Evolutionary conservation across 257 asterid genomes (phyloP), one percentile per base, ranked within the genome.

Genomic region (Cruciata laevipes): DNA sequence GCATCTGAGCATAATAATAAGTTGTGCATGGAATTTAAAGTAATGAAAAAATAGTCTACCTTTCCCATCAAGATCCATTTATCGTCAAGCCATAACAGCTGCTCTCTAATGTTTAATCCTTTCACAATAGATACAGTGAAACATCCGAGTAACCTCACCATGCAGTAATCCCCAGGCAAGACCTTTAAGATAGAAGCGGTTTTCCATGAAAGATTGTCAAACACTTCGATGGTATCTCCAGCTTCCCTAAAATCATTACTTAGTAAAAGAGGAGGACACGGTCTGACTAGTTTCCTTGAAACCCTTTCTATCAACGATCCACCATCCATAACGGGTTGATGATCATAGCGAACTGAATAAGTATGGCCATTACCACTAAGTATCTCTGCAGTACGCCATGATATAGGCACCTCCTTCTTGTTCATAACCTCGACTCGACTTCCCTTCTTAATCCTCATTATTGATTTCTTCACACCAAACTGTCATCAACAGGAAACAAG

Each of bases 351-450:
- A 63, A 90, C 83, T 40, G 30, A 79, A 66, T 77, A 86, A 18
- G 85, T 73, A 69, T 80, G 81, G 18, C 84, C 92, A 74, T 82
- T 73, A n/a, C 82, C 84, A 72, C 85, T 78, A 13, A 83, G 70
- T 71, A 90, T 74, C 79, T 86, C 86, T 0, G 86, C 97, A 10
- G 49, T 32, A 33, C 69, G 77, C 92, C 92, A 90, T 1, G 90
- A 83, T 74, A 79, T 66, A 49, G 84, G 84, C 32, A 53, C 72
- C 49, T 81, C 84, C 3, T 61, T 69, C 27, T 71, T 71, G 71
- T 82, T 83, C 89, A 83, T 74, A 58, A 90, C 86, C 83, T 89
- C 96, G 75, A 89, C 98, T 73, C 66, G 83, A 63, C 82, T 87
- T 59, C 96, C 90, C 72, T 71, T 78, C 66, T 67, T 85, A 72